phyloP scores from a whole-genome alignment of 768 basidiomycete species.

The Xanthoconium stramineum region DNA sequence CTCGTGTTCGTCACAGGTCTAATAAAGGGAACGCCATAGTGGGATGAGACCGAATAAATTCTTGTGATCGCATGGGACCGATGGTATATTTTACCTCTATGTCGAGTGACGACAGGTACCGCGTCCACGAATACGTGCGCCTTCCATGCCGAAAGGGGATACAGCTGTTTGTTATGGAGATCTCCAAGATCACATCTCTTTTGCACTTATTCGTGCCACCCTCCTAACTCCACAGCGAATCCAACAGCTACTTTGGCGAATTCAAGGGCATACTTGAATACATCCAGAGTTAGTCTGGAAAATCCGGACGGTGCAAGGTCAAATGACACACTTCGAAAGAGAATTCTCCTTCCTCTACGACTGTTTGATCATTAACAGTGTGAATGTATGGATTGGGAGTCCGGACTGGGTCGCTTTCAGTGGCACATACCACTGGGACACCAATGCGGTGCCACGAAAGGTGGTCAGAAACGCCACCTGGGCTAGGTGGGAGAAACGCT shows the following conservation, averaged over 20 bases:
- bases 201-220: slow-evolving; percentile 12
- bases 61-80: no score
- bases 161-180: no score
- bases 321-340: slow-evolving; percentile 31
- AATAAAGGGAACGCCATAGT: no score
- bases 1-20: not conserved
- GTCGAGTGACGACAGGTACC: no score
- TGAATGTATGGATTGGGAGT: slow-evolving; percentile 44
- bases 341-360: slow-evolving; percentile 37
- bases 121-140: no score
- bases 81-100: no score
- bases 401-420: slow-evolving; percentile 40
- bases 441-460: slow-evolving; percentile 45
- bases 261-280: slow-evolving; percentile 46
- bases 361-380: slow-evolving; percentile 26
- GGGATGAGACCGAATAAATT: no score
- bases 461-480: slow-evolving; percentile 44
- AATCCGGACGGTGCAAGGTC: not conserved
- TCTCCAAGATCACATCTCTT: no score
- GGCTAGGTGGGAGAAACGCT: slow-evolving; percentile 8
- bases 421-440: slow-evolving; percentile 40
- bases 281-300: not conserved
- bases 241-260: slow-evolving; percentile 60
- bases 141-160: no score
- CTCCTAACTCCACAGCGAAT: slow-evolving; percentile 50